phyloP scores from a whole-genome alignment of 345 rosid species.

The Aquilaria malaccensis region DNA sequence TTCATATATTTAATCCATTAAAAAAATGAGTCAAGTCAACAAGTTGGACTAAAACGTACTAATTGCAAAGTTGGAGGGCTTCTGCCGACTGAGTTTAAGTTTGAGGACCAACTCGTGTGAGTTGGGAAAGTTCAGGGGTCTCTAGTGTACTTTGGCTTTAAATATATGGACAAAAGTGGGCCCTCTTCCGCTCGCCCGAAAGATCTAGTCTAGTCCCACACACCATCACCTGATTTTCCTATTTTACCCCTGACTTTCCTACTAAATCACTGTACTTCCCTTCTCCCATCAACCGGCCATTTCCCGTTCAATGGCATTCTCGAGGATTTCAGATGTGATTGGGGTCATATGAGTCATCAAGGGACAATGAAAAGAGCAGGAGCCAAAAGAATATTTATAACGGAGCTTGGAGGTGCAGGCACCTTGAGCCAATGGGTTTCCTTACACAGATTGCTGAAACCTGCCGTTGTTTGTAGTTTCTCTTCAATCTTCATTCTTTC shows the following conservation, averaged over 20 bases:
- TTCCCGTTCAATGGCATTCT: neutral
- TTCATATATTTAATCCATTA: too few species aligned
- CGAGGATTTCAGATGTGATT: neutral
- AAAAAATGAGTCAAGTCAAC: too few species aligned
- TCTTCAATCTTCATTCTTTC: neutral
- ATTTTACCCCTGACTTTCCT: neutral
- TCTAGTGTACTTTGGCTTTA: too few species aligned
- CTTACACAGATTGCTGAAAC: constrained; percentile 25
- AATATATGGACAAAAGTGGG: constrained; percentile 11
- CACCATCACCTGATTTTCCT: neutral
- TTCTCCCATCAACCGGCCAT: neutral
- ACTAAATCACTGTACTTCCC: neutral
- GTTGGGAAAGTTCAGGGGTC: too few species aligned
- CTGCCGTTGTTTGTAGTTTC: constrained; percentile 28
- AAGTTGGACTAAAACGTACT: too few species aligned
- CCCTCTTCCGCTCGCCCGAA: neutral
- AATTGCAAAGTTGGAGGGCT: too few species aligned
- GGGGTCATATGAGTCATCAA: constrained; percentile 2
- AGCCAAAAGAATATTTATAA: neutral
- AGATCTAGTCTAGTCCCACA: constrained; percentile 5
- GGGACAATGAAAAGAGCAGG: too few species aligned
- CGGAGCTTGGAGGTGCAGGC: constrained; percentile 13
- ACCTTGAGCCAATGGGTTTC: constrained; percentile 40
- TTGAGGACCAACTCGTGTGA: too few species aligned
- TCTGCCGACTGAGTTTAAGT: too few species aligned